phyloP scores from a whole-genome alignment of 2,329 filamentous ascomycete genomes.

The Aspergillus tanneri region DNA sequence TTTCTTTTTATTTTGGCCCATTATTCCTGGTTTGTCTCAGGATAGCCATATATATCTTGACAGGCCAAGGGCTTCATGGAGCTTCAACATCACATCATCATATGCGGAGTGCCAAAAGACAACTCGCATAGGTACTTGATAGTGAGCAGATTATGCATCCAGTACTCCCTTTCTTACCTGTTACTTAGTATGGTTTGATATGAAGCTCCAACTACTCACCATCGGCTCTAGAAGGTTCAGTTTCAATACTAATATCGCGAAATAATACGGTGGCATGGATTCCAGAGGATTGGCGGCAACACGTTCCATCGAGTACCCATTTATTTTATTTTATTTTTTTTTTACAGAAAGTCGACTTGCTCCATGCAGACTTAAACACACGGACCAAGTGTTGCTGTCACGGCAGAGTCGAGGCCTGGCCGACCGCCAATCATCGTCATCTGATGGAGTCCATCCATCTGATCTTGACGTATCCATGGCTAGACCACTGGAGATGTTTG shows the following conservation, averaged over 20 bases:
- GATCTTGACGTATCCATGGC: neutral
- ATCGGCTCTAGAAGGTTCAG: too few relatives aligned
- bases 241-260: too few relatives aligned
- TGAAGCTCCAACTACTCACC: too few relatives aligned
- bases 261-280: too few relatives aligned
- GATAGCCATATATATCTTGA: neutral
- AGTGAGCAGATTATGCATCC: too few relatives aligned
- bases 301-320: neutral
- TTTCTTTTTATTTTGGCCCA: neutral
- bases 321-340: neutral
- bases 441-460: slow-evolving; percentile 4
- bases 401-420: slow-evolving; percentile 14
- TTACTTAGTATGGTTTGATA: too few relatives aligned
- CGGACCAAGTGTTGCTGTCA: slow-evolving; percentile 19
- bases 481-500: neutral
- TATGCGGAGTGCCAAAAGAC: neutral
- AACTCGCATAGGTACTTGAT: neutral
- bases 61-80: neutral
- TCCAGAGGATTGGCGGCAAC: slow-evolving; percentile 6
- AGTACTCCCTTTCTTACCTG: too few relatives aligned
- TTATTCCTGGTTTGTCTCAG: too few relatives aligned
- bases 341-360: too few relatives aligned
- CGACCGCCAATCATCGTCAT: slow-evolving; percentile 14
- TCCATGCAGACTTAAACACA: too few relatives aligned
- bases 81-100: neutral